Conservation (phyloP, 139 green algal species). For the Spirogloea muscicola region DNA sequence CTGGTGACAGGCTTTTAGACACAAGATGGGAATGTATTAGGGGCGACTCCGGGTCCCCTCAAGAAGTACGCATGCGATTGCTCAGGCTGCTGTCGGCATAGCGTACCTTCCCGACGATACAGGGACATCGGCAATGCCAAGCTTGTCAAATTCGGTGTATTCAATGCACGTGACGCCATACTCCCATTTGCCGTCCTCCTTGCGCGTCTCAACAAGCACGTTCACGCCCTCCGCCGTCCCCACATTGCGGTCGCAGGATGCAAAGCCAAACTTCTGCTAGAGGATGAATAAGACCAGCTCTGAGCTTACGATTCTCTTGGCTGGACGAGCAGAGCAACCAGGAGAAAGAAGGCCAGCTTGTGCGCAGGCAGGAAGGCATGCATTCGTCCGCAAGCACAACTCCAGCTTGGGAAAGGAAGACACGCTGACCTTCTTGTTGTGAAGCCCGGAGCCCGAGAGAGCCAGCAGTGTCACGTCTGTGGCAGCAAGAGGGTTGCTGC, state of each 20-base stretch:
- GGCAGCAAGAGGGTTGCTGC: conserved; percentile 89
- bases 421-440: conserved; percentile 54
- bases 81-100: too few species aligned
- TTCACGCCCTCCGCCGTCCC: conserved; percentile 95
- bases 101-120: conserved; percentile 20
- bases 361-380: too few species aligned
- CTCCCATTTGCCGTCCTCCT: conserved; percentile 19
- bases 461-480: conserved; percentile 91
- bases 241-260: conserved; percentile 83
- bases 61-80: too few species aligned
- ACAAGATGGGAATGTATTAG: too few species aligned
- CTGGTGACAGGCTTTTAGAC: too few species aligned
- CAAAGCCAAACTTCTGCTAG: conserved; percentile 82
- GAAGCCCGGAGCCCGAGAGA: conserved; percentile 71
- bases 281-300: too few species aligned
- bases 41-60: too few species aligned
- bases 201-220: conserved; percentile 68
- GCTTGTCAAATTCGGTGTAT: conserved; percentile 94
- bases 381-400: too few species aligned
- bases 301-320: too few species aligned
- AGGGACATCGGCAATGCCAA: conserved; percentile 76
- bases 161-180: conserved; percentile 94
- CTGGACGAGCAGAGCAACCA: too few species aligned
- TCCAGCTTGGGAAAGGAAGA: too few species aligned
- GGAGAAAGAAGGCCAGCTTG: too few species aligned